Evolutionary conservation across 495 filamentous ascomycete genomes (phyloP), one percentile per base, ranked within the genome.

Genomic region (Hyphodiscus hymeniophilus): DNA sequence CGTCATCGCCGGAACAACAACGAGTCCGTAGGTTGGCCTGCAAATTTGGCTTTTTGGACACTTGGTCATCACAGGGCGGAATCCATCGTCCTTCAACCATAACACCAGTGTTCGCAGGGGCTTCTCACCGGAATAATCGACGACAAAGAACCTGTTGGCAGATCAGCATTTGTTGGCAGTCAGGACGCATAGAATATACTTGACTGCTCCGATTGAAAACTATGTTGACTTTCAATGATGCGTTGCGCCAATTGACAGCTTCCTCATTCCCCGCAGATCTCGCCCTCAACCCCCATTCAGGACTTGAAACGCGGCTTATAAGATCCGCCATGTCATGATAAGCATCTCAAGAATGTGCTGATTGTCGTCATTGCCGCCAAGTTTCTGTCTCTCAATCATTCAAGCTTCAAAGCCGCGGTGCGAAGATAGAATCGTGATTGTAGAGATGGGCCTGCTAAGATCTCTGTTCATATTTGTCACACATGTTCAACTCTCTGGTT

Each of bases 11-110:
- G 41, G 43, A 49, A 46, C 36, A 53, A 40, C n/a, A 36, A 21
- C 32, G 42, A 43, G 42, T 45, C 41, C 35, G 34, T 66, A 61
- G 52, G 73, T 64, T 76, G 70, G 55, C 61, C 72, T 78, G 68
- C 74, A 76, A 76, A 73, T 78, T 76, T 76, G 74, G 74, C 73
- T 76, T 78, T 75, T 74, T 75, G 73, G 72, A 64, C 55, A 67
- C 67, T 71, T 71, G 58, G 62, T 78, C 74, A 78, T 78, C 74
- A 78, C 62, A 46, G 71, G 71, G 73, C 56, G 40, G 42, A 38
- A 40, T 28, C 26, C 26, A 28, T 44, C 39, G 38, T 32, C 20
- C 20, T 13, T 38, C 13, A 45, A 38, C 42, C 33, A 18, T 38
- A 35, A 33, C 15, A 38, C 48, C 39, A 11, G 8, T 4, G 49